A percentile compares a stretch with the other conserved stretches of the same genome.
Evolutionary conservation across 805 yeast genomes (phyloP).

Genomic region (Metschnikowia kunwiensis): DNA sequence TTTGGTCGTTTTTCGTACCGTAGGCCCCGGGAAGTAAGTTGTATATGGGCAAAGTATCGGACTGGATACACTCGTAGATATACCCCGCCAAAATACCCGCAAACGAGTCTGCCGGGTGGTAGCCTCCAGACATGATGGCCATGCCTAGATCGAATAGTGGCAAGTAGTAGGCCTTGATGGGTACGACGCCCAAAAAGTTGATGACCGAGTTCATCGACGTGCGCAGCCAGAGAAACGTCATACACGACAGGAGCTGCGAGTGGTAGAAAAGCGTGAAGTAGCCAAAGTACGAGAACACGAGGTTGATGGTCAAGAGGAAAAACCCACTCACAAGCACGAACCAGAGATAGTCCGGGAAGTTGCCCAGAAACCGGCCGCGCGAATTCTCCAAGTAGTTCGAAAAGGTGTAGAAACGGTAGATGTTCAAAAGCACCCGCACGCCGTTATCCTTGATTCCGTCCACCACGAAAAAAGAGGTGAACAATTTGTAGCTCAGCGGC

Average conservation of each 20-base stretch:
- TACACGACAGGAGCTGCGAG: constrained; percentile 47
- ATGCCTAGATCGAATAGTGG: constrained; percentile 40
- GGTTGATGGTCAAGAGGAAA: constrained; percentile 37
- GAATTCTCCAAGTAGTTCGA: constrained; percentile 52
- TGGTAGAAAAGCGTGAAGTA: constrained; percentile 24
- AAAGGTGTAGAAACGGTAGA: constrained; percentile 56
- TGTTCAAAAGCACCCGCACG: constrained; percentile 39
- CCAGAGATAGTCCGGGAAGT: constrained; percentile 55
- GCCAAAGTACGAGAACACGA: constrained; percentile 15
- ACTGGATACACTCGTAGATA: constrained; percentile 59
- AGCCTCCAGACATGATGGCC: constrained; percentile 42
- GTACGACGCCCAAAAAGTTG: constrained; percentile 50
- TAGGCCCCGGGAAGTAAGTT: constrained; percentile 37
- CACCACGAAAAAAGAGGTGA: constrained; percentile 50
- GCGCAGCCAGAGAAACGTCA: constrained; percentile 63
- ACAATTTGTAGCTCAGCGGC: constrained; percentile 44
- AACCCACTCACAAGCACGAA: constrained; percentile 51
- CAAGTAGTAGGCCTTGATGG: constrained; percentile 54
- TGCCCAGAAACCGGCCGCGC: constrained; percentile 44
- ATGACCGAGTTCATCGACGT: constrained; percentile 51
- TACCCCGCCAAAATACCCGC: constrained; percentile 58
- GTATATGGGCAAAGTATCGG: constrained; percentile 46
- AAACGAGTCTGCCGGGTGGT: constrained; percentile 36
- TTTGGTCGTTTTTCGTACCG: constrained; percentile 6
- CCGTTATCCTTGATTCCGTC: constrained; percentile 29